phyloP scores from a whole-genome alignment of 2,329 filamentous ascomycete species.

The Alternaria triticina region DNA sequence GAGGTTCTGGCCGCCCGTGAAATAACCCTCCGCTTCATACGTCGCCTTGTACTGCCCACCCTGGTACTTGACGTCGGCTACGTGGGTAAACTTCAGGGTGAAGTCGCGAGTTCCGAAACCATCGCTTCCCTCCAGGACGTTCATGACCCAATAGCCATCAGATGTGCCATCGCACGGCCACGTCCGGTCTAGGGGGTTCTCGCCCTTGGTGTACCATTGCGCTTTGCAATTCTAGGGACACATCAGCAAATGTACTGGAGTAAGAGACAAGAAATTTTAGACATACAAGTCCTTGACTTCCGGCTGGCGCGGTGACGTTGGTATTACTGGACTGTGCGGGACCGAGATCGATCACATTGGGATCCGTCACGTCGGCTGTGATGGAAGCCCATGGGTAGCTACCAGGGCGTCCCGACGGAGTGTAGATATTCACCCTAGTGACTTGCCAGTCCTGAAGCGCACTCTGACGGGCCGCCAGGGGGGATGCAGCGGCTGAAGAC shows the following conservation, averaged over 20 bases:
- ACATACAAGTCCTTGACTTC: conserved; percentile 20
- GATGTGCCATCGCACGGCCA: conserved; percentile 32
- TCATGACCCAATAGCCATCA: conserved; percentile 34
- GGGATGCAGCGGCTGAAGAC: conserved; percentile 8
- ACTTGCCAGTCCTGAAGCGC: conserved; percentile 31
- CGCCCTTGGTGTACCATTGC: conserved; percentile 24
- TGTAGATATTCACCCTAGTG: conserved; percentile 1
- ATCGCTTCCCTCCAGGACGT: conserved; percentile 16
- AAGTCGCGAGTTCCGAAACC: conserved; percentile 22
- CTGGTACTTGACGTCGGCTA: conserved; percentile 16
- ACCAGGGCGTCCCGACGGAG: conserved; percentile 27
- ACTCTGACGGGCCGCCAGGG: conserved; percentile 17
- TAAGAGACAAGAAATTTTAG: background rate
- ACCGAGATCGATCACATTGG: conserved; percentile 29
- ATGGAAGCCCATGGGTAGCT: conserved; percentile 28
- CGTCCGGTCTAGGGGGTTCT: conserved; percentile 23
- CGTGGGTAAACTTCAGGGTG: conserved; percentile 32
- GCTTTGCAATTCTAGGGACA: conserved; percentile 31
- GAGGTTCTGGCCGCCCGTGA: conserved; percentile 23
- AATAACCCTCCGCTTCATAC: conserved; percentile 20
- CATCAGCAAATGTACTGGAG: background rate
- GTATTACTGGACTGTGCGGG: conserved; percentile 2
- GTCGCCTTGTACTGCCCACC: conserved; percentile 21
- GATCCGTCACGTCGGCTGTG: conserved; percentile 33
- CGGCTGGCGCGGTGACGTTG: conserved; percentile 21